Percentiles rank a stretch among this genome's conserved stretches.
These are phyloP conservation scores for Mollisiaceae sp. DNA, from an alignment of 2,329 filamentous ascomycete species.

Conservation along the genomic window DNA sequence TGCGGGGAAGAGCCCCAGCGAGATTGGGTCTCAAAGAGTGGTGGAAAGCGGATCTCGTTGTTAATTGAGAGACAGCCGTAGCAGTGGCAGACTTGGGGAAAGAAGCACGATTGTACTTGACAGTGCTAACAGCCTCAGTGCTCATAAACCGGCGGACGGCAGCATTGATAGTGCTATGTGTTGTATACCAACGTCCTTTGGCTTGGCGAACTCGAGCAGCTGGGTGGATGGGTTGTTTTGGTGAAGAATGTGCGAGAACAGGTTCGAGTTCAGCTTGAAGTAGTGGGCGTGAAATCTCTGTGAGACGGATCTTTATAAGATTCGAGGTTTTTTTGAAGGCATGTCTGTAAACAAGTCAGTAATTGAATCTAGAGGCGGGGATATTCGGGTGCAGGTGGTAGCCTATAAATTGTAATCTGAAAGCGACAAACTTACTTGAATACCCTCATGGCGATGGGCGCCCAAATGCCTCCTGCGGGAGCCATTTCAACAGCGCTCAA, in stretches of 20 bases:
- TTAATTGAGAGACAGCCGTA: conserved; percentile 63
- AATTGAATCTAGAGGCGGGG: conserved; percentile 12
- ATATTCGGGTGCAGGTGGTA: background rate
- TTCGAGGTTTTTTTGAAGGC: conserved; percentile 53
- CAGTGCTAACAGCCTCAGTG: conserved; percentile 37
- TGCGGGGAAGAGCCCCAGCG: conserved; percentile 81
- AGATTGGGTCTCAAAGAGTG: conserved; percentile 84
- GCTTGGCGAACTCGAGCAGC: conserved; percentile 66
- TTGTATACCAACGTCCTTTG: conserved; percentile 68
- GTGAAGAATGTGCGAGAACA: conserved; percentile 59
- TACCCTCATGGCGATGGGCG: conserved; percentile 41
- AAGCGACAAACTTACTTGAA: conserved; percentile 37
- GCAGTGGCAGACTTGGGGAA: conserved; percentile 62
- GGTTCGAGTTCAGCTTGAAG: conserved; percentile 59
- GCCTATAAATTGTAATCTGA: background rate
- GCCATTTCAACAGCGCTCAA: conserved; percentile 37
- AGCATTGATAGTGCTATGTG: conserved; percentile 58
- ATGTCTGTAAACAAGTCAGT: conserved; percentile 45
- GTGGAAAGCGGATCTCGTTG: conserved; percentile 86
- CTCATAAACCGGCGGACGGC: conserved; percentile 48
- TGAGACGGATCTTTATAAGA: conserved; percentile 51
- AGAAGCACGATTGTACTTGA: conserved; percentile 55
- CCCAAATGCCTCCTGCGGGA: conserved; percentile 39
- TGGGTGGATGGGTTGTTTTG: conserved; percentile 60
- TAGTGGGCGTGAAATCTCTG: conserved; percentile 48